Conservation (phyloP, 2,329 filamentous ascomycete genomes). For the Fusarium keratoplasticum region DNA sequence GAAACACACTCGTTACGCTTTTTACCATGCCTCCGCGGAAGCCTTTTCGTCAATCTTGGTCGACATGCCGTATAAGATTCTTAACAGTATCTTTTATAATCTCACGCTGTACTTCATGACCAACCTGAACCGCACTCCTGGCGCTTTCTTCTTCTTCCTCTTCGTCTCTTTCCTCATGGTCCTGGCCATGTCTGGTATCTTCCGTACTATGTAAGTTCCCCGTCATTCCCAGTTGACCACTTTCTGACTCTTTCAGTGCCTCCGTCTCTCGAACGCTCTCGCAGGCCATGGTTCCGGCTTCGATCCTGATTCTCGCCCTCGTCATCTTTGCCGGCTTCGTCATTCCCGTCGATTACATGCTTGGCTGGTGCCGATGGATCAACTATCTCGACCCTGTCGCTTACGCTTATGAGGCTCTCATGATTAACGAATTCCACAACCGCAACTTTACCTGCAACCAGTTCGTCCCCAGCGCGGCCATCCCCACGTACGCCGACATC, state of each 20-base stretch:
- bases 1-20: conserved; percentile 55
- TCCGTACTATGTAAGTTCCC: conserved; percentile 52
- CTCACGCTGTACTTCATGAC: conserved; percentile 64
- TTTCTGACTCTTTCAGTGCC: conserved; percentile 30
- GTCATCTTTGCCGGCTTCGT: conserved; percentile 63
- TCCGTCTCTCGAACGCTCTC: conserved; percentile 65
- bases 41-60: conserved; percentile 52
- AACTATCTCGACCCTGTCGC: conserved; percentile 74
- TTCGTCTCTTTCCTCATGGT: conserved; percentile 64
- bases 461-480: conserved; percentile 42
- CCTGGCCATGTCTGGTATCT: conserved; percentile 73
- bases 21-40: conserved; percentile 53
- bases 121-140: conserved; percentile 56
- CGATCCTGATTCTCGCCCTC: conserved; percentile 51
- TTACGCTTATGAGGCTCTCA: conserved; percentile 74
- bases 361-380: conserved; percentile 76
- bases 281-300: conserved; percentile 57
- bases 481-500: conserved; percentile 46
- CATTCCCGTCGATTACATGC: conserved; percentile 60
- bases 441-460: conserved; percentile 43
- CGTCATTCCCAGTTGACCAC: accelerated
- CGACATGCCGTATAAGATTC: conserved; percentile 58
- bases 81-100: conserved; percentile 55
- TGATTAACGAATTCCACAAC: conserved; percentile 73
- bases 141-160: conserved; percentile 60